A percentile compares a stretch with the other conserved stretches of the same genome.
Evolutionary conservation across 768 basidiomycete genomes (phyloP).

Genomic region (Nevesoporus exiguus): DNA sequence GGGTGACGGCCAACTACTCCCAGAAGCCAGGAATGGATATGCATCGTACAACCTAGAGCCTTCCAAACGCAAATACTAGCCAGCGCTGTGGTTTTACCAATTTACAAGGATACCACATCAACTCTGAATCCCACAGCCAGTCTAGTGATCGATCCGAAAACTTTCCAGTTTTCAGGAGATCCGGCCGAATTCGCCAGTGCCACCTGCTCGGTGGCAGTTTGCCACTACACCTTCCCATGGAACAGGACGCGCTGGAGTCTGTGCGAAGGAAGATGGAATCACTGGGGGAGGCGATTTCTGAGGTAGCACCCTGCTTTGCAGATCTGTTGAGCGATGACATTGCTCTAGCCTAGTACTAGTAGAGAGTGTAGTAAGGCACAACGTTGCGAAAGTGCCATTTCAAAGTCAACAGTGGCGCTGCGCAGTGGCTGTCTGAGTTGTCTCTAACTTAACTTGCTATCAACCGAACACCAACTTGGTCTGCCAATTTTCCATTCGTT

Average conservation of each 20-base stretch:
- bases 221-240: constrained; percentile 10
- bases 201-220: constrained; percentile 2
- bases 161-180: too few relatives aligned
- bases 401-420: too few relatives aligned
- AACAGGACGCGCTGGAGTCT: constrained; percentile 5
- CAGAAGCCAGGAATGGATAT: not conserved
- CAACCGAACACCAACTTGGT: too few relatives aligned
- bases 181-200: constrained; percentile 2
- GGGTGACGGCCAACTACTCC: not conserved
- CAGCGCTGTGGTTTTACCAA: not conserved
- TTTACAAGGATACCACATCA: too few relatives aligned
- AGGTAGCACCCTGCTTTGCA: constrained; percentile 1
- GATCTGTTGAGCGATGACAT: constrained; percentile 1
- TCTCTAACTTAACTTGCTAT: too few relatives aligned
- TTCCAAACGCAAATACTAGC: not conserved
- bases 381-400: too few relatives aligned
- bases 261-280: not conserved
- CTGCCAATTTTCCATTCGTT: too few relatives aligned
- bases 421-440: too few relatives aligned
- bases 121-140: too few relatives aligned
- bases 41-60: not conserved
- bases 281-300: not conserved
- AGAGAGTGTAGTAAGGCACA: too few relatives aligned
- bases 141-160: too few relatives aligned
- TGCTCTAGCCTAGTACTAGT: not conserved